phyloP scores from a whole-genome alignment of 768 basidiomycete genomes.

The Macrolepiota dolichaula region DNA sequence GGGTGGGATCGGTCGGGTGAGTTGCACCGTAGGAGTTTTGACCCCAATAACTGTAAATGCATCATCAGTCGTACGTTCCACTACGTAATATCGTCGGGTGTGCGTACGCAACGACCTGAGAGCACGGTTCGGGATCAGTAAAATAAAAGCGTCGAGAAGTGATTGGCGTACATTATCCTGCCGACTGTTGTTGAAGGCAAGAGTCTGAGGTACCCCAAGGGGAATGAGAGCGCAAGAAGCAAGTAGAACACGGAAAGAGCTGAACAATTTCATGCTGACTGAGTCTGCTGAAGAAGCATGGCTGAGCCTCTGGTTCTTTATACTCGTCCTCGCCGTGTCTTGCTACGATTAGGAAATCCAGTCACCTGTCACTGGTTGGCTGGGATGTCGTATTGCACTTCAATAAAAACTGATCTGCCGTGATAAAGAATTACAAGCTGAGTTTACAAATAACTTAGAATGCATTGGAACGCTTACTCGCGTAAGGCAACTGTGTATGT shows the following conservation, averaged over 20 bases:
- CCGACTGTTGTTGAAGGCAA: background rate
- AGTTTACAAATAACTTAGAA: background rate
- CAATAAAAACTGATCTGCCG: background rate
- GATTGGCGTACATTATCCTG: background rate
- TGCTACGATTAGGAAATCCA: background rate
- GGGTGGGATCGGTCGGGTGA: slow-evolving; percentile 32
- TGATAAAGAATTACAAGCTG: background rate
- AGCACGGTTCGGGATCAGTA: background rate
- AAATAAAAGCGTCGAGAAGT: background rate
- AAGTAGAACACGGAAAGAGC: background rate
- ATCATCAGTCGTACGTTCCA: background rate
- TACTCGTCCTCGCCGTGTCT: background rate
- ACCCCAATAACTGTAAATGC: slow-evolving; percentile 43
- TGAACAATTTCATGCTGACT: background rate
- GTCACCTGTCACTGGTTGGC: background rate
- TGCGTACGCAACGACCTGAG: background rate
- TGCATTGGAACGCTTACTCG: background rate
- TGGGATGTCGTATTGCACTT: background rate
- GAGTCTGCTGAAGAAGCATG: background rate
- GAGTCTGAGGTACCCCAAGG: background rate
- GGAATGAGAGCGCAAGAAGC: background rate
- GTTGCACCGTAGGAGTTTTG: slow-evolving; percentile 61
- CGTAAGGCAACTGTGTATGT: background rate
- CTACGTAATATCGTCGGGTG: background rate
- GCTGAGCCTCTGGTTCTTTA: background rate